Base-by-base conservation (phyloP, 768 basidiomycete species). In the Termitomyces sp. region DNA sequence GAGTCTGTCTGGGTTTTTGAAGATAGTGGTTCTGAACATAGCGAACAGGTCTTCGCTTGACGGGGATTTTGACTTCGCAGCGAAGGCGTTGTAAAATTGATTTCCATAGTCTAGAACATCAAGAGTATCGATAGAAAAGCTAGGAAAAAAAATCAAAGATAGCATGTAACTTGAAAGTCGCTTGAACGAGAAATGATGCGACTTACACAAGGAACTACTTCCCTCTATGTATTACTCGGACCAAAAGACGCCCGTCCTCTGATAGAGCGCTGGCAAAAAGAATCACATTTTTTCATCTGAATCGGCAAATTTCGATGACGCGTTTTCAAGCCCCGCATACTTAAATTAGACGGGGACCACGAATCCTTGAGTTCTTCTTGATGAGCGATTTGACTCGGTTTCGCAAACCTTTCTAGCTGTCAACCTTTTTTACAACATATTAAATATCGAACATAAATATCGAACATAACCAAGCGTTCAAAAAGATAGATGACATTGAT, bases 31-130 rank as follows among this genome's bases (percentile, higher is more conserved):
- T 29, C 29, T 27, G 41, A 53, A 48, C 61, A 62, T 49, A 46
- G 42, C 16, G 24, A 3, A 29, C 60, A 61, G 29, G 36, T 37
- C 9, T 16, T 36, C 5, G 14, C 20, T 14, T 37, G 44, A 13
- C 22, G 39, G 13, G 46, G 8, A 16, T 22, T 50, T 26, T 12
- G 8, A 29, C 49, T 42, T 6, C 24, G 27, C 22, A 24, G 43
- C 1, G 12, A 29, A 43, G 26, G 20, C 27, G 42, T 39, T 50
- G 52, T 42, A 44, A 27, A 16, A 29, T 13, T 43, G 9, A 57
- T 37, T 29, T 57, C 59, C 56, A 61, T 61, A 26, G 5, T 46
- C 42, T 55, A 60, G 32, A 56, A 44, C 49, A 46, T 56, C 6
- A 52, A 60, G 47, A 42, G 34, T 44, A 26, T 39, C 42, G 27